These are phyloP conservation scores for Neurospora sp. DNA, from an alignment of 495 filamentous ascomycete species.

Conservation along the genomic window DNA sequence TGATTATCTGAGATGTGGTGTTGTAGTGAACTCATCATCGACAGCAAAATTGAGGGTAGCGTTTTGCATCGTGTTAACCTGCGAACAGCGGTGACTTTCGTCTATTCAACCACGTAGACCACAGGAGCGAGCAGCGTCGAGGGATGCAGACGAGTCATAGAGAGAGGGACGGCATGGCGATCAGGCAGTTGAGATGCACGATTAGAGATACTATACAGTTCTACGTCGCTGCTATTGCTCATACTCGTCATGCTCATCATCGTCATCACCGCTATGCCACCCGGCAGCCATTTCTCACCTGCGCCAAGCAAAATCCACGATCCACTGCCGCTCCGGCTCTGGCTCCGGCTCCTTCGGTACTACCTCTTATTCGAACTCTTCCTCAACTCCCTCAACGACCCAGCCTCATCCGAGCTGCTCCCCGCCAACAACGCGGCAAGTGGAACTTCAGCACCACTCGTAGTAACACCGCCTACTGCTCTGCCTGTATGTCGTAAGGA, in stretches of 20 bases:
- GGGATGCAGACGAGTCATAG: neutral
- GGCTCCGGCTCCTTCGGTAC: neutral
- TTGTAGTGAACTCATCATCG: neutral
- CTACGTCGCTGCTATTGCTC: neutral
- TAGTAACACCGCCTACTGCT: conserved; percentile 15
- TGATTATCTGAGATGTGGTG: neutral
- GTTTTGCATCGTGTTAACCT: neutral
- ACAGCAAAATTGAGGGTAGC: neutral
- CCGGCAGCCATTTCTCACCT: neutral
- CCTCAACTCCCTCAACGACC: neutral
- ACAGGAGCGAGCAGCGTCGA: neutral
- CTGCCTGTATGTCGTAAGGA: conserved; percentile 1
- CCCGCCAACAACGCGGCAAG: conserved; percentile 1
- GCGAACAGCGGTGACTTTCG: neutral
- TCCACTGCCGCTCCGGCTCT: neutral
- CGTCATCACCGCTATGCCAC: neutral
- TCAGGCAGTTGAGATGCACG: neutral
- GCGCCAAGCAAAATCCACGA: neutral
- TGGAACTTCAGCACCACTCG: conserved; percentile 2
- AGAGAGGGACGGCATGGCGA: neutral
- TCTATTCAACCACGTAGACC: neutral
- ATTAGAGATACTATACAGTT: neutral
- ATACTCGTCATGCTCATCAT: neutral
- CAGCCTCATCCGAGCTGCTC: conserved; percentile 6
- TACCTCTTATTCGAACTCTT: neutral